A percentile compares a stretch with the other conserved stretches of the same genome.
Evolutionary conservation across 2,329 filamentous ascomycete genomes (phyloP).

Genomic region (Beauveria sp.): DNA sequence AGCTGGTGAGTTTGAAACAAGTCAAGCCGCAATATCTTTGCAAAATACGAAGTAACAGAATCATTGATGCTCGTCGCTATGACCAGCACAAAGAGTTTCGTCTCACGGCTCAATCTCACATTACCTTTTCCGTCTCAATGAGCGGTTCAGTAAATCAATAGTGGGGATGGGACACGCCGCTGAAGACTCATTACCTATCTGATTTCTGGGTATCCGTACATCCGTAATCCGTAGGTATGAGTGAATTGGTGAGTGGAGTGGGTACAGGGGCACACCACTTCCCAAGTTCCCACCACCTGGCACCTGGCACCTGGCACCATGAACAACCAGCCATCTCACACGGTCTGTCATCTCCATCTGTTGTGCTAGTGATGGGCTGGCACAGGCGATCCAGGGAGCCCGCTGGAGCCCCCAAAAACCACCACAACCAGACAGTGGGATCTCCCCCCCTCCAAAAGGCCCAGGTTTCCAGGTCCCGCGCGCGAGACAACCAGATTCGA

Average conservation of each 20-base stretch:
- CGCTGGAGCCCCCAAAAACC: background rate
- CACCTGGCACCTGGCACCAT: background rate
- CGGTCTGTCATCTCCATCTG: background rate
- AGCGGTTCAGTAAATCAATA: background rate
- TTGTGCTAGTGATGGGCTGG: slow-evolving; percentile 1
- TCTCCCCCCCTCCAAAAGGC: background rate
- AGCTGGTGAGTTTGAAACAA: background rate
- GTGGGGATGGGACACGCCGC: background rate
- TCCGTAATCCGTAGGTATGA: background rate
- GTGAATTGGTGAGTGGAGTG: background rate
- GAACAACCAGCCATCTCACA: background rate
- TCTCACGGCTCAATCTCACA: background rate
- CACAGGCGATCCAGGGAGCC: slow-evolving; percentile 4
- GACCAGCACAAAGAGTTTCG: background rate
- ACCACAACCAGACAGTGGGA: background rate
- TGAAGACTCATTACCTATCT: background rate
- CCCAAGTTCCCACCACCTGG: background rate
- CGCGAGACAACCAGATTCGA: slow-evolving; percentile 2
- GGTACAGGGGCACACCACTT: background rate
- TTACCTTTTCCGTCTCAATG: background rate
- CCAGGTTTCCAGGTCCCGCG: background rate
- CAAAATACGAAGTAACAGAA: background rate
- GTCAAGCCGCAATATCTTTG: background rate
- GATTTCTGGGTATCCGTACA: background rate
- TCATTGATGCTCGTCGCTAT: background rate